Evolutionary conservation across 768 basidiomycete genomes (phyloP), one percentile per base, ranked within the genome.

Genomic region (Tylopilus rubrobrunneus): DNA sequence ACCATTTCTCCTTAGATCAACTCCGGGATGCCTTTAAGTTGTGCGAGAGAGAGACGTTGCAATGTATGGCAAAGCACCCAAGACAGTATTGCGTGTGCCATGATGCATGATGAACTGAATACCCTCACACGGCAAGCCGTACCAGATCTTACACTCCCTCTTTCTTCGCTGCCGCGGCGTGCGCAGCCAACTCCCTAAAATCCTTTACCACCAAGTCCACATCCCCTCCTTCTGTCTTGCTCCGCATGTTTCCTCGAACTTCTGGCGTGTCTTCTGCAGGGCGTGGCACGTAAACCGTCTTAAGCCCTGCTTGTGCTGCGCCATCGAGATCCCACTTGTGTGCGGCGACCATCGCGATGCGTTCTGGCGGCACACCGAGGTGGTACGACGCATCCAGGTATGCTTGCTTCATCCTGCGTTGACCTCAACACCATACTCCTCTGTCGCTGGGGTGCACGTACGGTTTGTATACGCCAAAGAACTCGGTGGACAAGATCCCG

Each of bases 401-500:
- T 0, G 78, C 73, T 40, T 76, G 40, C 15, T 71, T 9, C 77
- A 77, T 62, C 79, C 78, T 67, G 10, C 21, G 10, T 31, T 29
- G 7, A 46, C 19, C 21, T 31, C 48, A 37, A 48, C n/a, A n/a
- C 17, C 9, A 19, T 34, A n/a, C 10, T 7, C 15, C 19, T 37
- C n/a, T n/a, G 36, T 1, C 2, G 15, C 15, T 7, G 25, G 33
- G 28, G n/a, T 7, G 27, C 7, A 68, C 81, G 37, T 42, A 86
- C 85, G 86, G 83, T 62, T 88, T 87, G 72, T 79, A 87, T 0
- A 78, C 77, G 9, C 74, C 71, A 46, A 86, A 82, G 17, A 87
- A 68, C 51, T 85, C 83, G 1, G 78, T 71, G 1, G 84, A 84
- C 51, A 88, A 76, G 21, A 87, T 67, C 1, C 74, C 72, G 52